Evolutionary conservation across 2,329 filamentous ascomycete genomes (phyloP), one percentile per base, ranked within the genome.

Genomic region (Penicillium sp.): DNA sequence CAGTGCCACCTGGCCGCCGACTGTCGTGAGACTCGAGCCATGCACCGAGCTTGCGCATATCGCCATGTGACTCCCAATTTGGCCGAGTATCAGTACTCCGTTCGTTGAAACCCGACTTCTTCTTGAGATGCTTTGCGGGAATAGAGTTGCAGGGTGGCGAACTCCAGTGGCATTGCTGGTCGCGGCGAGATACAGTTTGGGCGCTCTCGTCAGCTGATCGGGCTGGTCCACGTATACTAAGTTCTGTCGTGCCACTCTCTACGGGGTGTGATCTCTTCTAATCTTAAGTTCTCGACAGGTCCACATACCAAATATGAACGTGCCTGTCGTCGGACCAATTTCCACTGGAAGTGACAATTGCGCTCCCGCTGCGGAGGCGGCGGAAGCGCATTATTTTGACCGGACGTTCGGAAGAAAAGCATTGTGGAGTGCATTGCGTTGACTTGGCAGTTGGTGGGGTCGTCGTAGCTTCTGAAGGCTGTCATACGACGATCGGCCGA

Each of bases 401-500:
- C 38, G 38, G 20, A 40, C 20, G 13, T n/a, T 40, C 38, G 38
- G 38, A 40, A 10, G 18, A 25, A n/a, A 28, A 28, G 8, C 10
- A 36, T 27, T 25, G 28, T 36, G 28, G 46, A 33, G 28, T 43
- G 8, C n/a, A 9, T 42, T 47, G 27, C 16, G 45, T 28, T 48
- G 25, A 42, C 9, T 31, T n/a, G 18, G 28, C 18, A 11, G 33
- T 18, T 20, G 5, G 39, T 48, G 46, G 46, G 46, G 31, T 43
- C 46, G 25, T 25, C 20, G 20, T 24, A 18, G 14, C 14, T 20
- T 31, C 30, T 14, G 20, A 40, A 16, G 47, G 24, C 20, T 44
- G 46, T 48, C 50, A 46, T 52, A 48, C 41, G 50, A 45, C 42
- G 25, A 44, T 40, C 31, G 27, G 33, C 20, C 27, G 25, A 44